Percentiles rank a stretch among this genome's conserved stretches.
Evolutionary conservation across 495 filamentous ascomycete genomes (phyloP).

Genomic region (Podospora pseudopauciseta): DNA sequence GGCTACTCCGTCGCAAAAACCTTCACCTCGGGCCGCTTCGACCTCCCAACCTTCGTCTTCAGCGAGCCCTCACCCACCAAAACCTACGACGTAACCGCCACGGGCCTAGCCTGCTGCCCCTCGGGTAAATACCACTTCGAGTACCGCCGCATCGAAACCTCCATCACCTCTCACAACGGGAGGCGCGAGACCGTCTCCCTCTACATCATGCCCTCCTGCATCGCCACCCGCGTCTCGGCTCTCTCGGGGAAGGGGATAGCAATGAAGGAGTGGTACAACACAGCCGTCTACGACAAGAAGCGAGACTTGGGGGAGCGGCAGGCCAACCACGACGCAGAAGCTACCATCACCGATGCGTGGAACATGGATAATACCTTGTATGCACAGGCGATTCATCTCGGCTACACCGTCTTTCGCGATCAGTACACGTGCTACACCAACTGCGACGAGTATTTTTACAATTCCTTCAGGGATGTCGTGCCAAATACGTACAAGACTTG

Average conservation of each 20-base stretch:
- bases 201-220: slow-evolving; percentile 1
- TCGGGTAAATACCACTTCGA: background rate
- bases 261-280: background rate
- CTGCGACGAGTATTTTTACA: background rate
- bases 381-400: background rate
- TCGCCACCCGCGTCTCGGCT: background rate
- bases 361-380: background rate
- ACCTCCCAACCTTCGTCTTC: background rate
- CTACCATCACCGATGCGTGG: background rate
- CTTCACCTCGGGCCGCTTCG: background rate
- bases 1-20: background rate
- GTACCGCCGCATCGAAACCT: background rate
- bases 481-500: background rate
- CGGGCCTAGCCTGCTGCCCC: slow-evolving; percentile 1
- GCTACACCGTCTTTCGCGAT: background rate
- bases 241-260: background rate
- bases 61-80: background rate
- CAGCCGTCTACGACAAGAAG: slow-evolving; percentile 1
- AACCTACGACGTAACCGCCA: slow-evolving; percentile 3
- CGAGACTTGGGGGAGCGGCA: background rate
- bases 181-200: background rate
- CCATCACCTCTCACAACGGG: background rate
- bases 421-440: background rate
- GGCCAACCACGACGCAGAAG: background rate
- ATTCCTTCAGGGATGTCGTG: background rate